Conservation (phyloP, 2,329 filamentous ascomycete genomes). For the Exophiala xenobiotica region DNA sequence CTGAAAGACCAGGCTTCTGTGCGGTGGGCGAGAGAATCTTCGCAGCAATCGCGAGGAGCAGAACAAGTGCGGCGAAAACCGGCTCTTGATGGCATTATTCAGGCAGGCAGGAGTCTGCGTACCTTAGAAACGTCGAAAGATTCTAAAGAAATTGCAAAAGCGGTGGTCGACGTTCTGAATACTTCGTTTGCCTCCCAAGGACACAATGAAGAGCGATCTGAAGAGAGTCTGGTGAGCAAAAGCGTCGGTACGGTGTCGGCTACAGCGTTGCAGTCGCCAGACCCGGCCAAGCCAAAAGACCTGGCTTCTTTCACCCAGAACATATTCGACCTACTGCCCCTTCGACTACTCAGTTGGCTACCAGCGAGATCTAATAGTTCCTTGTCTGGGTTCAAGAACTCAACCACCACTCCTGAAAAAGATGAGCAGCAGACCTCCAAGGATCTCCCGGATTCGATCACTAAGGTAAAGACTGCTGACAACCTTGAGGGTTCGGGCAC, state of each 20-base stretch:
- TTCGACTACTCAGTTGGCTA: conserved; percentile 49
- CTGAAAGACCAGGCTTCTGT: neutral
- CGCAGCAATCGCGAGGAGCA: neutral
- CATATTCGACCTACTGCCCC: conserved; percentile 49
- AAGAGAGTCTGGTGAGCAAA: neutral
- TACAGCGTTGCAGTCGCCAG: neutral
- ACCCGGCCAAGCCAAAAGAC: conserved; percentile 42
- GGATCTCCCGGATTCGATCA: too few species aligned
- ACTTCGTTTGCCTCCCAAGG: neutral
- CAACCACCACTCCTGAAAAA: neutral
- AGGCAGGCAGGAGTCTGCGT: conserved; percentile 13
- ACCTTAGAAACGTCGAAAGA: conserved; percentile 7
- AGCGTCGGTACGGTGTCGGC: neutral
- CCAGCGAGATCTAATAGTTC: conserved; percentile 36
- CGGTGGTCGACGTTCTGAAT: conserved; percentile 8
- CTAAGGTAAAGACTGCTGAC: too few species aligned
- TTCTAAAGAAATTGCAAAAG: conserved; percentile 4
- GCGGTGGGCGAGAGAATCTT: conserved; percentile 9
- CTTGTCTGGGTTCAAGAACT: conserved; percentile 18
- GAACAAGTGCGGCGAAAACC: conserved; percentile 9
- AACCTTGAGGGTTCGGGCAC: too few species aligned
- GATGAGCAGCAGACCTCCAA: too few species aligned
- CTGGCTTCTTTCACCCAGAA: conserved; percentile 63
- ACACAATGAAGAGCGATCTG: neutral
- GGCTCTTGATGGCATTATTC: conserved; percentile 15